Percentiles rank a stretch among this genome's conserved stretches.
These are phyloP conservation scores for Geotrichum candidum DNA, from an alignment of 1,139 yeast genomes.

Conservation along the genomic window DNA sequence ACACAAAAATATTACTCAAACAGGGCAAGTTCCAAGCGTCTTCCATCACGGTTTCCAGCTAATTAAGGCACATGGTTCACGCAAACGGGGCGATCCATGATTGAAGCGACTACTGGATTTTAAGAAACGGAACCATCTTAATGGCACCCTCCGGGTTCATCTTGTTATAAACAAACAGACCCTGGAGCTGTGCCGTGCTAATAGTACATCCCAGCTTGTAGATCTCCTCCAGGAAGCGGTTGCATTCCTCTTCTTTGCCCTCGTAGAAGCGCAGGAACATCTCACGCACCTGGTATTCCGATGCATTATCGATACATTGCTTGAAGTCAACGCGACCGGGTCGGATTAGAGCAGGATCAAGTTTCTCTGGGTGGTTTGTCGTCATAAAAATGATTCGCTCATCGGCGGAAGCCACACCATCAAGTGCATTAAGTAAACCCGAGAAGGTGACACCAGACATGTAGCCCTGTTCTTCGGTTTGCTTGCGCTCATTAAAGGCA, in stretches of 20 bases:
- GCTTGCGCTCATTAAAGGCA: slow-evolving; percentile 80
- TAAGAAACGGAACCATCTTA: slow-evolving; percentile 43
- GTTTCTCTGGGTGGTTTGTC: slow-evolving; percentile 88
- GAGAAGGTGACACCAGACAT: slow-evolving; percentile 88
- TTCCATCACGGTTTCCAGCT: not conserved
- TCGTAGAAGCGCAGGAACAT: slow-evolving; percentile 90
- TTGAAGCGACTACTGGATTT: slow-evolving; percentile 2
- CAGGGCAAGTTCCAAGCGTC: not conserved
- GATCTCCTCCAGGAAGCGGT: slow-evolving; percentile 53
- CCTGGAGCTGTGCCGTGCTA: slow-evolving; percentile 93
- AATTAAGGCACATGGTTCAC: not conserved
- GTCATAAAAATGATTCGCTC: slow-evolving; percentile 97
- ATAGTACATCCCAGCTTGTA: slow-evolving; percentile 51
- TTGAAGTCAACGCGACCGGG: slow-evolving; percentile 95
- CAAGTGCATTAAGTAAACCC: slow-evolving; percentile 87
- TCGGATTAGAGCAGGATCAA: slow-evolving; percentile 70
- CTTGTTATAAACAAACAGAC: slow-evolving; percentile 88
- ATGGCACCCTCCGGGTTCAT: slow-evolving; percentile 75
- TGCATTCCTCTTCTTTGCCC: slow-evolving; percentile 53
- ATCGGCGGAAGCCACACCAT: slow-evolving; percentile 98
- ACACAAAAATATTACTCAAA: not conserved
- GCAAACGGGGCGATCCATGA: not conserved
- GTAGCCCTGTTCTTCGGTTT: slow-evolving; percentile 62
- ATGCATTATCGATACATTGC: slow-evolving; percentile 77
- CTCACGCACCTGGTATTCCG: slow-evolving; percentile 65